These are phyloP conservation scores for Plasmodium inui DNA, from an alignment of 169 alveolate species.

Conservation along the genomic window DNA sequence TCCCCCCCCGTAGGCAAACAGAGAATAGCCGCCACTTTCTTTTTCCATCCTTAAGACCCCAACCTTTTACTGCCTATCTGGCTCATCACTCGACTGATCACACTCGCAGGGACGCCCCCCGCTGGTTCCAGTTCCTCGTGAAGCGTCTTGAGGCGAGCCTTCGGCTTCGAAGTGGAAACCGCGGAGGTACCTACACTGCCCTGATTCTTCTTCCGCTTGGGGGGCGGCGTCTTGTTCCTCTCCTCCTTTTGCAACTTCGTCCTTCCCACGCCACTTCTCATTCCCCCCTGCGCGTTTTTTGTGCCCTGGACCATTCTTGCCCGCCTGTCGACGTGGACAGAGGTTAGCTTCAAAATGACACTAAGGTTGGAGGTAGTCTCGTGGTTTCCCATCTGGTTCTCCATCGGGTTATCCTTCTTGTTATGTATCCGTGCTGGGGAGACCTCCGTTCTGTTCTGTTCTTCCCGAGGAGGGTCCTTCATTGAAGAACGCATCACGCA, in stretches of 20 bases:
- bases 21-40: not conserved
- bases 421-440: not conserved
- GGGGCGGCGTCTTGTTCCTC: constrained; percentile 23
- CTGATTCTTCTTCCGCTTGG: not conserved
- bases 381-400: not conserved
- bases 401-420: too few species aligned
- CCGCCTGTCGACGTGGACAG: not conserved
- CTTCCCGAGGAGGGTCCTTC: not conserved
- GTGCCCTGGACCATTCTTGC: not conserved
- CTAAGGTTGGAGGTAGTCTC: not conserved
- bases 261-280: not conserved
- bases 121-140: not conserved
- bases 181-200: not conserved
- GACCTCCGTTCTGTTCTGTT: not conserved
- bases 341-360: not conserved
- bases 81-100: constrained; percentile 19
- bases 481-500: not conserved
- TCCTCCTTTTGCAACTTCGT: not conserved
- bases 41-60: constrained; percentile 3
- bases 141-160: not conserved
- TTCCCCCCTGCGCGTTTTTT: not conserved
- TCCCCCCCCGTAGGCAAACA: not conserved
- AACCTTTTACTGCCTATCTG: constrained; percentile 62
- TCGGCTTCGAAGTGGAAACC: not conserved
- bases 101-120: not conserved